A percentile compares a stretch with the other conserved stretches of the same genome.
Evolutionary conservation across 2,329 filamentous ascomycete genomes (phyloP).

Genomic region (Aureobasidium lini): DNA sequence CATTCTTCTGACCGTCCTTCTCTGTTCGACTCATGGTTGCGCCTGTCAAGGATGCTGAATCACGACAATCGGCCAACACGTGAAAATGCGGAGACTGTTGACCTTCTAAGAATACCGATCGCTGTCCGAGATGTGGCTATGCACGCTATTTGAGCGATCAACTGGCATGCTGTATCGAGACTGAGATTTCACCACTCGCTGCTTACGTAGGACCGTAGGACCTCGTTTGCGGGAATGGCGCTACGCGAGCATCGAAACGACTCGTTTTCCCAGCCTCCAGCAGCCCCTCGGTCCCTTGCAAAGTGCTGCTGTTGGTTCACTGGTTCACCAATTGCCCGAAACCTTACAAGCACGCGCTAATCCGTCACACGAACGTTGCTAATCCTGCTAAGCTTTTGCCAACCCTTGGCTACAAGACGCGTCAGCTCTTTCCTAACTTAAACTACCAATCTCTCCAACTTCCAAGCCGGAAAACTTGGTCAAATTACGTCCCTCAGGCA

Average conservation of each 20-base stretch:
- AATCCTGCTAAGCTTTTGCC: not conserved
- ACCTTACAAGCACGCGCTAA: not conserved
- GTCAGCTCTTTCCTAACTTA: not conserved
- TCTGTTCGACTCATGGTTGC: not conserved
- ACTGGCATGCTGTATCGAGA: not conserved
- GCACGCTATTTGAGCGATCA: not conserved
- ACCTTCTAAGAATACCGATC: not conserved
- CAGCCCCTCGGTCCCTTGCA: not conserved
- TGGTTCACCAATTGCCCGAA: not conserved
- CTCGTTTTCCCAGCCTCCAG: not conserved
- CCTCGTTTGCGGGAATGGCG: not conserved
- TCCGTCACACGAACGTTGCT: not conserved
- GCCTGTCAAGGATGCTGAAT: not conserved
- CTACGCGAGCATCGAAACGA: not conserved
- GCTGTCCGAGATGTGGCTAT: not conserved
- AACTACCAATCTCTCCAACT: not conserved
- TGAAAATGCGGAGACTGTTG: conserved; percentile 7
- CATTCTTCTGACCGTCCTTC: not conserved
- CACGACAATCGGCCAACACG: not conserved
- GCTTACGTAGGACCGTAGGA: conserved; percentile 4
- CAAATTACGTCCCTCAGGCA: not conserved
- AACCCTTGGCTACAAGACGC: not conserved
- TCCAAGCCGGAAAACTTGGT: not conserved
- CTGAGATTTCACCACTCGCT: not conserved
- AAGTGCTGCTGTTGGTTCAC: too few species aligned